A percentile compares a stretch with the other conserved stretches of the same genome.
Conservation (phyloP, 805 yeast species). For the Barnettozyma sucrosica region DNA sequence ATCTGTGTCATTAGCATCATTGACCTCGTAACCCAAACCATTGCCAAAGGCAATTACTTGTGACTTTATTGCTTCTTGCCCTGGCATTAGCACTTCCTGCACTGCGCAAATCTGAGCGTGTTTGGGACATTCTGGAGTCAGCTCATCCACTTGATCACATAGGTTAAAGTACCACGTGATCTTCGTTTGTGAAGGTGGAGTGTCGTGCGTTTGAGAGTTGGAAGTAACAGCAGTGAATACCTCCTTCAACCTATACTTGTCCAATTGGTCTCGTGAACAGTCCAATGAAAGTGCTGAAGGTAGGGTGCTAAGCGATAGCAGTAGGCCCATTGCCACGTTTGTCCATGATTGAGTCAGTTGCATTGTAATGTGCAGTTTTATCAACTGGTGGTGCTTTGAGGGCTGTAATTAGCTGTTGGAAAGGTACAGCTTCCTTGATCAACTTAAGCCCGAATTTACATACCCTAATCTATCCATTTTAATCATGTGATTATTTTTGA, state of each 20-base stretch:
- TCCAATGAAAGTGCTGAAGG: constrained; percentile 11
- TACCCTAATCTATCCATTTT: not conserved
- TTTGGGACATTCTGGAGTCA: constrained; percentile 49
- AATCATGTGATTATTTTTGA: not conserved
- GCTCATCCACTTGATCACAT: constrained; percentile 43
- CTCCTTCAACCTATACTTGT: constrained; percentile 18
- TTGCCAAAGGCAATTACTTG: constrained; percentile 57
- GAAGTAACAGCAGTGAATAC: constrained; percentile 44
- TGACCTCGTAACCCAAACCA: constrained; percentile 32
- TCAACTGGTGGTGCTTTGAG: not conserved
- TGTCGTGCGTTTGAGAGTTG: constrained; percentile 37
- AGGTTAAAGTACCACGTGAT: constrained; percentile 67
- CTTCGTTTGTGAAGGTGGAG: constrained; percentile 75
- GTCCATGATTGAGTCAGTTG: not conserved
- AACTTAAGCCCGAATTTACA: not conserved
- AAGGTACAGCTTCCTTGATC: not conserved
- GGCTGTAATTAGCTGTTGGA: not conserved
- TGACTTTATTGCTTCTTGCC: constrained; percentile 40
- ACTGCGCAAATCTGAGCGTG: constrained; percentile 79
- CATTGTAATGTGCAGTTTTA: not conserved
- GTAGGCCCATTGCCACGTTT: not conserved
- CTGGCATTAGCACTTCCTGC: constrained; percentile 48
- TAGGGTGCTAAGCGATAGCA: not conserved
- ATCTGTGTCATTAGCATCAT: constrained; percentile 25
- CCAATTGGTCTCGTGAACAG: constrained; percentile 18